Conservation (phyloP, 176 grass and related monocot species). For the Bromus sterilis region DNA sequence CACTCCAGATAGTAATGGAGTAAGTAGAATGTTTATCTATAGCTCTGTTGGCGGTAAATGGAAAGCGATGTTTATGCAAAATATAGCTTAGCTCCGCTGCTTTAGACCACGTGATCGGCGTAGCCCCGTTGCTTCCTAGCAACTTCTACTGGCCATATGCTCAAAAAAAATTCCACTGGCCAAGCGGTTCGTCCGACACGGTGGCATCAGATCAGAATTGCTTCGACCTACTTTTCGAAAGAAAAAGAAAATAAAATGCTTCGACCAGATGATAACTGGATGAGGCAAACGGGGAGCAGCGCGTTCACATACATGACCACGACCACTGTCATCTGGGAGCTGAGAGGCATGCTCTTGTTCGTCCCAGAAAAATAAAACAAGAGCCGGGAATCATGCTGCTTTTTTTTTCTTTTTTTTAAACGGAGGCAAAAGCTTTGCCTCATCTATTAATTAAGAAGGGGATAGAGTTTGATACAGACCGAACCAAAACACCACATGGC, state of each 20-base stretch:
- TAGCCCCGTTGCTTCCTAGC: conserved; percentile 17
- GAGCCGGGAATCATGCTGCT: too few species aligned
- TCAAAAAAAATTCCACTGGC: too few species aligned
- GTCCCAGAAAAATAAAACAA: too few species aligned
- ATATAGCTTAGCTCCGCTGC: not conserved
- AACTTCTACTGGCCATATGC: conserved; percentile 19
- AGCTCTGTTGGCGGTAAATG: not conserved
- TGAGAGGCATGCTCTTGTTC: too few species aligned
- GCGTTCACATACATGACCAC: not conserved
- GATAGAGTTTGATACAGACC: too few species aligned
- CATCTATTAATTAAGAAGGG: too few species aligned
- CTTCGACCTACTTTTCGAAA: too few species aligned
- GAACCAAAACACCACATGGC: too few species aligned
- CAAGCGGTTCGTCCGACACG: not conserved
- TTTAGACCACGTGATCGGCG: not conserved
- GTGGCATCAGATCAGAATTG: not conserved
- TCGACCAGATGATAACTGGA: not conserved
- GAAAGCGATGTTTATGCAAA: not conserved
- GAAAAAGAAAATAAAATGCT: not conserved
- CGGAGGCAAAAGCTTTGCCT: too few species aligned
- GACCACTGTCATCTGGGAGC: too few species aligned
- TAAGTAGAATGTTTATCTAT: not conserved
- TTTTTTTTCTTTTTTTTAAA: too few species aligned
- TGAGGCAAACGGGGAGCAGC: not conserved
- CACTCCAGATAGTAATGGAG: not conserved